Conservation (phyloP, 257 asterid species). For the Dorcoceras hygrometricum region DNA sequence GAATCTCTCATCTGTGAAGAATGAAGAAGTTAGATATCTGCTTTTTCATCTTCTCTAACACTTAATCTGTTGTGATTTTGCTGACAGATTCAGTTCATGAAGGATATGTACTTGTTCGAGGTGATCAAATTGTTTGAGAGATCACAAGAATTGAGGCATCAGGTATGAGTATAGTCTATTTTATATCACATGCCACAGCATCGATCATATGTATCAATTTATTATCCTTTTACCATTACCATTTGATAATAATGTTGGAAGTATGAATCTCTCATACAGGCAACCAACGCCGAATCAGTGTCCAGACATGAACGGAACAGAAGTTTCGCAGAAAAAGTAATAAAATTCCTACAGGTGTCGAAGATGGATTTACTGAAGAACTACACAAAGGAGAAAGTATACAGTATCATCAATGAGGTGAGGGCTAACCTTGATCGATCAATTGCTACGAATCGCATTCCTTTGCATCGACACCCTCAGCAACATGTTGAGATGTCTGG, state of each 20-base stretch:
- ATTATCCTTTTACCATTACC: not conserved
- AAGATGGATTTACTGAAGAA: conserved; percentile 23
- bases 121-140: conserved; percentile 6
- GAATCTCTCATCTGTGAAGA: not conserved
- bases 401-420: conserved; percentile 13
- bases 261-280: conserved; percentile 28
- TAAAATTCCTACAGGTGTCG: conserved; percentile 25
- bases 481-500: conserved; percentile 26
- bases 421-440: not conserved
- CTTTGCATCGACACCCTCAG: conserved; percentile 22
- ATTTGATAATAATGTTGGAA: conserved; percentile 15
- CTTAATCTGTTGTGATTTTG: not conserved
- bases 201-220: not conserved
- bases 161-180: conserved; percentile 23
- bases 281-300: conserved; percentile 20
- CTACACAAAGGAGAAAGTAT: conserved; percentile 25
- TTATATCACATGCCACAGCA: not conserved
- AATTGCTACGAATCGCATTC: not conserved
- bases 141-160: conserved; percentile 22
- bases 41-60: not conserved
- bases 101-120: conserved; percentile 24
- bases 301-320: conserved; percentile 12
- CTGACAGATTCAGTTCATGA: conserved; percentile 33
- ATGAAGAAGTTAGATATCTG: not conserved
- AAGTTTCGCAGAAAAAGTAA: not conserved